Percentiles rank a stretch among this genome's conserved stretches.
These are phyloP conservation scores for Nicotiana knightiana DNA, from an alignment of 257 asterid genomes.

Conservation along the genomic window DNA sequence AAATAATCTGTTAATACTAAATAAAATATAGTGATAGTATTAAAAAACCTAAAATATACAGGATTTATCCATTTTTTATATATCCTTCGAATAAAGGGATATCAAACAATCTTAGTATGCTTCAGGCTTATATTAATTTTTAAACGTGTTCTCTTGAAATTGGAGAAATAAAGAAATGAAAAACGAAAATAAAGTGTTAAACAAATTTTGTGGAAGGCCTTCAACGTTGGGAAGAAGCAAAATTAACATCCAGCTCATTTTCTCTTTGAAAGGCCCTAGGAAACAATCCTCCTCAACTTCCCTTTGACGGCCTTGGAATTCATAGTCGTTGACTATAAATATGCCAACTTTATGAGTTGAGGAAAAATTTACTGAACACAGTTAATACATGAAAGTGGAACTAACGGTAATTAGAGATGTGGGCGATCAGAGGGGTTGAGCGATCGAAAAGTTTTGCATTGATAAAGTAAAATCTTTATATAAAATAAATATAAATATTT, in stretches of 20 bases:
- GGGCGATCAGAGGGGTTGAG: background rate
- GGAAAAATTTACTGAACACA: background rate
- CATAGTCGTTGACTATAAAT: background rate
- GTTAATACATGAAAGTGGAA: background rate
- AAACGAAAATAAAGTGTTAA: background rate
- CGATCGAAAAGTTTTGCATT: too few species aligned
- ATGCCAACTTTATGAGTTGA: background rate
- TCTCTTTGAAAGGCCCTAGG: background rate
- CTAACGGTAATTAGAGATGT: background rate
- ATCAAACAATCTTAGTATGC: too few species aligned
- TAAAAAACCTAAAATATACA: too few species aligned
- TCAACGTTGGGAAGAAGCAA: background rate
- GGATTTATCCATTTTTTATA: too few species aligned
- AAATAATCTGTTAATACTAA: too few species aligned
- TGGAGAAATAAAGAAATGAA: background rate
- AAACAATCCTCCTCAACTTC: too few species aligned
- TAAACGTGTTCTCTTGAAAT: background rate
- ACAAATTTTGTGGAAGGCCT: too few species aligned
- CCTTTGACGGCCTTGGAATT: background rate
- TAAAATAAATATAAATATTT: too few species aligned
- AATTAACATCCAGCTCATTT: background rate
- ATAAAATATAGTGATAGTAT: too few species aligned
- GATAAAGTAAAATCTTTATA: too few species aligned
- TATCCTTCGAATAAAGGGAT: too few species aligned
- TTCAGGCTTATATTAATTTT: too few species aligned